phyloP scores from a whole-genome alignment of 441 rosid species.

The Raphanus hybrid region DNA sequence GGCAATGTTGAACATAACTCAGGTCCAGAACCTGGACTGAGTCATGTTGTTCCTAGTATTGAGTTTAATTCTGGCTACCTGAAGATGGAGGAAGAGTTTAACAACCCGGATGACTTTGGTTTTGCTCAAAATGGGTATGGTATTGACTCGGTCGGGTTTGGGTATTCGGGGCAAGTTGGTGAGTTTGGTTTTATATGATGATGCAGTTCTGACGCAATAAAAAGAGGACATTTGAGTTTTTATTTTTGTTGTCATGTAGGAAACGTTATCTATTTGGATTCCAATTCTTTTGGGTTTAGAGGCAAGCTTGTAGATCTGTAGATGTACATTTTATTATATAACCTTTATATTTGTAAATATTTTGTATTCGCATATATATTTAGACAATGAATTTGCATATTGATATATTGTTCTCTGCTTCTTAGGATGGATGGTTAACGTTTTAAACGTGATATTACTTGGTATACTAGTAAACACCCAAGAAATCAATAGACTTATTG shows the following conservation, averaged over 20 bases:
- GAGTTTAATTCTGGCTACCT: slow-evolving; percentile 46
- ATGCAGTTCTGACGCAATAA: slow-evolving; percentile 10
- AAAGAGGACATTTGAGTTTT: neutral
- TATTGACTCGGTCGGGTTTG: slow-evolving; percentile 54
- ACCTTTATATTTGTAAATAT: neutral
- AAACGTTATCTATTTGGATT: slow-evolving; percentile 20
- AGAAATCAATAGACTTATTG: neutral
- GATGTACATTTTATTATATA: slow-evolving; percentile 18
- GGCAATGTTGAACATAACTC: slow-evolving; percentile 43
- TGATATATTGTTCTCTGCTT: neutral
- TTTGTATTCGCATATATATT: neutral
- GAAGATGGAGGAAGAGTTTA: slow-evolving; percentile 43
- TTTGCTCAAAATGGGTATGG: slow-evolving; percentile 44
- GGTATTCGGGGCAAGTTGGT: slow-evolving; percentile 54
- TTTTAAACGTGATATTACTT: neutral
- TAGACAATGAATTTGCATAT: neutral
- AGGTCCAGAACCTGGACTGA: slow-evolving; percentile 31
- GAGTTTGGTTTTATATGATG: slow-evolving; percentile 66
- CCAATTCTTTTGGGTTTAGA: slow-evolving; percentile 4
- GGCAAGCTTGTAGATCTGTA: slow-evolving; percentile 9
- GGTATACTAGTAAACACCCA: neutral
- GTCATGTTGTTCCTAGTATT: slow-evolving; percentile 49
- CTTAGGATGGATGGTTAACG: neutral
- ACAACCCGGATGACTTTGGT: slow-evolving; percentile 36
- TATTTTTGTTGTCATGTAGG: slow-evolving; percentile 6